A percentile compares a stretch with the other conserved stretches of the same genome.
phyloP scores from a whole-genome alignment of 140 eudicot genomes.

The Erigeron philadelphicus region DNA sequence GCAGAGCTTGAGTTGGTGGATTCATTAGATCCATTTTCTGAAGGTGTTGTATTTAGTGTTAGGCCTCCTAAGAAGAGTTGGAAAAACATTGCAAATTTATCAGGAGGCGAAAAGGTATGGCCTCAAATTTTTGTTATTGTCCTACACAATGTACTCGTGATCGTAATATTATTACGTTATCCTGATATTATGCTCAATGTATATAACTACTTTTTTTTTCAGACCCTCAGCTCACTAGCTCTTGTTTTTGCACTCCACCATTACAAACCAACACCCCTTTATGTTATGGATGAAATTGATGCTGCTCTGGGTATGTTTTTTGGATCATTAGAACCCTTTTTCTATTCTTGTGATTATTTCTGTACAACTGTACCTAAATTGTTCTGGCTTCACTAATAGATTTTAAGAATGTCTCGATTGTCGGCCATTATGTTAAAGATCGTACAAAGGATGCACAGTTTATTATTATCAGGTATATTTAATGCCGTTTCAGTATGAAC shows the following conservation, averaged over 20 bases:
- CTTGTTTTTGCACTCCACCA: conserved; percentile 96
- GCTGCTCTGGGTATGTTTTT: conserved; percentile 77
- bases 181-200: not conserved
- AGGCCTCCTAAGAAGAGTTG: conserved; percentile 98
- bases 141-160: not conserved
- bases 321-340: not conserved
- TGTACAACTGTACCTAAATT: not conserved
- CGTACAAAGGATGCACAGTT: conserved; percentile 95
- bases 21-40: conserved; percentile 93
- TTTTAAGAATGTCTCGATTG: conserved; percentile 89
- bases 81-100: conserved; percentile 90
- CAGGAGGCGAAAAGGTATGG: conserved; percentile 95
- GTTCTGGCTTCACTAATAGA: conserved; percentile 28
- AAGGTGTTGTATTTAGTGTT: conserved; percentile 94
- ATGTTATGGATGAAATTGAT: conserved; percentile 98
- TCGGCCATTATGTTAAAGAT: conserved; percentile 97
- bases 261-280: conserved; percentile 93
- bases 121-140: not conserved
- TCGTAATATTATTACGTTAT: not conserved
- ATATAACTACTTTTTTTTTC: conserved; percentile 19
- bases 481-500: not conserved
- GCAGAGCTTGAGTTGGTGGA: conserved; percentile 96
- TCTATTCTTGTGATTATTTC: not conserved
- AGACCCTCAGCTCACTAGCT: conserved; percentile 93
- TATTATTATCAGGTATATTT: conserved; percentile 69